Evolutionary conservation across 2,329 filamentous ascomycete species (phyloP), one percentile per base, ranked within the genome.

Genomic region (Macrophomina pseudophaseolina): DNA sequence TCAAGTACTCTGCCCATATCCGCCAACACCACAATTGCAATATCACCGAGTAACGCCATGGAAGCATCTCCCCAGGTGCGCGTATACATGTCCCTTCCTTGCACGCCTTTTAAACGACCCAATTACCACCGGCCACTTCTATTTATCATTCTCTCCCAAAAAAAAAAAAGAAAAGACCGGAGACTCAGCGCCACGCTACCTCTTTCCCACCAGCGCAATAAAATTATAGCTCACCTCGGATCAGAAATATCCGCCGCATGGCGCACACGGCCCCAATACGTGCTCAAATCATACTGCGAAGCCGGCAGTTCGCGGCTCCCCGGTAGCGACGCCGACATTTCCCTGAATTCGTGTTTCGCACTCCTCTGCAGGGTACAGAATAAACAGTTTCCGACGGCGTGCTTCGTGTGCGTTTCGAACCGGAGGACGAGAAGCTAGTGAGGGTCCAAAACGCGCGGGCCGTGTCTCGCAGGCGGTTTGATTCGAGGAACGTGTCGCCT

Each of bases 201-300:
- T 4, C 33, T 52, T n/a, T 28, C n/a, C 7, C 5, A 18, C 46
- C 14, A 16, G 12, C 38, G 14, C 30, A 5, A 14, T 16, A 5
- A 30, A 5, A 33, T 69, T 69, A 74, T 67, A 66, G 74, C 91
- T 89, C 85, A 98, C 94, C 94, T 95, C 72, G 95, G 95, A 84
- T 99, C 95, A 77, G 94, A 91, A 74, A 99, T 89, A 74, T 94
- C 90, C 68, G 92, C 90, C 18, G 93, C 90, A 83, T 99, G 94
- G 81, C 87, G 88, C 75, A 98, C 95, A 67, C 95, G 90, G 71
- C 95, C 95, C 92, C 92, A 95, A 82, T 99, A 99, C 54, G 94
- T 97, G 76, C 81, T 88, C 74, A 99, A 85, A 78, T 99, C 92
- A 86, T 96, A 94, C 80, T 93, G 93, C 65, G 95, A 99, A 66